phyloP scores from a whole-genome alignment of 116 monocot species.

The Dioscorea cayenensis region DNA sequence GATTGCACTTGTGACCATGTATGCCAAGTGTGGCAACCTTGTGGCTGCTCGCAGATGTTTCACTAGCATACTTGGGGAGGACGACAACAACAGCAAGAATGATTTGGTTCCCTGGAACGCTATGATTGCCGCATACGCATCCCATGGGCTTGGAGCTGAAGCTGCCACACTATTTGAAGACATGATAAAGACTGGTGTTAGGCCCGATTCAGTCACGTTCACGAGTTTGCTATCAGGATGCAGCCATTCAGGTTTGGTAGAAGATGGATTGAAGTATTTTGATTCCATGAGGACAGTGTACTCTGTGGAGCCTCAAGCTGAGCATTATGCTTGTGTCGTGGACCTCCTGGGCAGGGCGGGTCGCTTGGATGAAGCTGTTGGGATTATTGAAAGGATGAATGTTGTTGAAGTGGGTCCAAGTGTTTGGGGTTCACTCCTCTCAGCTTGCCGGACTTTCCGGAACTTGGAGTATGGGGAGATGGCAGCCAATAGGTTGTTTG shows the following conservation, averaged over 20 bases:
- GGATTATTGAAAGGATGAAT: constrained; percentile 28
- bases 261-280: constrained; percentile 38
- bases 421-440: constrained; percentile 52
- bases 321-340: constrained; percentile 60
- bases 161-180: constrained; percentile 31
- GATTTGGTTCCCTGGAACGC: constrained; percentile 48
- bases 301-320: constrained; percentile 24
- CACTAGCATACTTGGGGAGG: constrained; percentile 14
- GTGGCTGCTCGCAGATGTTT: constrained; percentile 33
- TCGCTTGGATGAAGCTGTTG: constrained; percentile 31
- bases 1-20: constrained; percentile 52
- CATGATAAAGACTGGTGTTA: constrained; percentile 31
- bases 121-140: constrained; percentile 55
- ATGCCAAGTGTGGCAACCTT: constrained; percentile 58
- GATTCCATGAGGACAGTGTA: constrained; percentile 30
- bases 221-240: constrained; percentile 53
- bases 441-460: constrained; percentile 27
- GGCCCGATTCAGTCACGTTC: constrained; percentile 43
- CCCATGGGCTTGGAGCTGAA: constrained; percentile 38
- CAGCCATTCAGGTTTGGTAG: constrained; percentile 46
- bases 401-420: constrained; percentile 27
- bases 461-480: constrained; percentile 49
- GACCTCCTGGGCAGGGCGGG: constrained; percentile 62
- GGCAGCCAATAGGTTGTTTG: constrained; percentile 41
- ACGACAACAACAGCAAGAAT: constrained; percentile 1